Percentiles rank a stretch among this genome's conserved stretches.
phyloP scores from a whole-genome alignment of 179 eudicot species.

The Carnegiea gigantea region DNA sequence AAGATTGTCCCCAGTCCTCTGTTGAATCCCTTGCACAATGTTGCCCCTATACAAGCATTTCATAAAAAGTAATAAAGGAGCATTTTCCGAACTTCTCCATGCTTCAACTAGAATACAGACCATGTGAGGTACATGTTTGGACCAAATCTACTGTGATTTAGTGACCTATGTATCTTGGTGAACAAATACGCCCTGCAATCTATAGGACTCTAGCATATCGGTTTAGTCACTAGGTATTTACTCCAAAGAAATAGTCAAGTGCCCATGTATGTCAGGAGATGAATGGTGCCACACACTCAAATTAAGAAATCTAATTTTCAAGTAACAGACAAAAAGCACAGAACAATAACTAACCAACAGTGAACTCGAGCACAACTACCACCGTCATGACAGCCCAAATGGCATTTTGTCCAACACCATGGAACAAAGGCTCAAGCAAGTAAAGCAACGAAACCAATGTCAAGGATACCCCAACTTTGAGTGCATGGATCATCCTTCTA shows the following conservation, averaged over 20 bases:
- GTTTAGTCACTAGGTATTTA: too few species aligned
- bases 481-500: constrained; percentile 62
- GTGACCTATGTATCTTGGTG: too few species aligned
- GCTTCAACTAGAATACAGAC: too few species aligned
- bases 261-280: too few species aligned
- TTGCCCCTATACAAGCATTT: constrained; percentile 55
- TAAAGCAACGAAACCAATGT: constrained; percentile 81
- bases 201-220: too few species aligned
- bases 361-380: constrained; percentile 90
- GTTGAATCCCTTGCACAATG: constrained; percentile 87
- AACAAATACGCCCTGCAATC: too few species aligned
- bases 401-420: constrained; percentile 67
- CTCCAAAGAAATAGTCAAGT: too few species aligned
- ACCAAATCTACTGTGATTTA: too few species aligned
- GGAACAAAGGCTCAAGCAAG: constrained; percentile 65
- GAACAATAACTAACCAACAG: constrained; percentile 55
- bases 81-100: too few species aligned
- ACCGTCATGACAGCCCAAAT: constrained; percentile 99
- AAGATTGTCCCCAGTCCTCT: constrained; percentile 84
- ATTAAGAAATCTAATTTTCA: neutral
- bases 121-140: too few species aligned
- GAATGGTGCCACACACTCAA: too few species aligned
- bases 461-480: constrained; percentile 76
- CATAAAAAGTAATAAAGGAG: neutral
- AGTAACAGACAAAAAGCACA: neutral